phyloP scores from a whole-genome alignment of 345 rosid species.

The Gossypium ekmanianum region DNA sequence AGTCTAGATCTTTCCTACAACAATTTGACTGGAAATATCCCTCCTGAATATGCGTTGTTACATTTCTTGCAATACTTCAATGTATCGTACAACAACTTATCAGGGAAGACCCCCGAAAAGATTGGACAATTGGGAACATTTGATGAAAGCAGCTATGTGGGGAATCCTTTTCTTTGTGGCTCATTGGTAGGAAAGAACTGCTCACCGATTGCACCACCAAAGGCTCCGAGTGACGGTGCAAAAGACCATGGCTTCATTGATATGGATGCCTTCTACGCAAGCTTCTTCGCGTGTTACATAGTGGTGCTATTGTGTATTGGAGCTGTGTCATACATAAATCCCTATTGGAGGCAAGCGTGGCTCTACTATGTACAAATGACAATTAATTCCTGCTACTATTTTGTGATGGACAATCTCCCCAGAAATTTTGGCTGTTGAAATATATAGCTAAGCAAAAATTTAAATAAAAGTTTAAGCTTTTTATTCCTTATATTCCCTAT shows the following conservation, averaged over 20 bases:
- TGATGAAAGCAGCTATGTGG: conserved; percentile 16
- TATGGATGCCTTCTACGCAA: background rate
- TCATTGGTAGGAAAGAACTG: conserved; percentile 15
- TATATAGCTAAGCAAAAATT: background rate
- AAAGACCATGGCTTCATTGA: background rate
- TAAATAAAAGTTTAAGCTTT: too few species aligned
- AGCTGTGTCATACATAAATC: background rate
- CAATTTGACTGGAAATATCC: conserved; percentile 17
- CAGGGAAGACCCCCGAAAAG: conserved; percentile 9
- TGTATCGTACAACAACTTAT: conserved; percentile 32
- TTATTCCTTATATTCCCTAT: background rate
- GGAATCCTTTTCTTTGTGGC: conserved; percentile 32
- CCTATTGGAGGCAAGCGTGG: conserved; percentile 1
- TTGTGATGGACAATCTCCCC: background rate
- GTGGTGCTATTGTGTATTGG: background rate
- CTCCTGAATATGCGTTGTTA: conserved; percentile 17
- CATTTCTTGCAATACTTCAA: background rate
- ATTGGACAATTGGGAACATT: too few species aligned
- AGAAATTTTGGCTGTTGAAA: too few species aligned
- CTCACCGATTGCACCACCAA: background rate
- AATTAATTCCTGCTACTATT: background rate
- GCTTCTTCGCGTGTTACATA: background rate
- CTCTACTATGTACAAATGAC: background rate
- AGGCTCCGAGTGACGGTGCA: background rate
- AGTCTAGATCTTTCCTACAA: conserved; percentile 33